Base-by-base conservation (phyloP, 768 basidiomycete species). In the Boletus tylopilopsis region DNA sequence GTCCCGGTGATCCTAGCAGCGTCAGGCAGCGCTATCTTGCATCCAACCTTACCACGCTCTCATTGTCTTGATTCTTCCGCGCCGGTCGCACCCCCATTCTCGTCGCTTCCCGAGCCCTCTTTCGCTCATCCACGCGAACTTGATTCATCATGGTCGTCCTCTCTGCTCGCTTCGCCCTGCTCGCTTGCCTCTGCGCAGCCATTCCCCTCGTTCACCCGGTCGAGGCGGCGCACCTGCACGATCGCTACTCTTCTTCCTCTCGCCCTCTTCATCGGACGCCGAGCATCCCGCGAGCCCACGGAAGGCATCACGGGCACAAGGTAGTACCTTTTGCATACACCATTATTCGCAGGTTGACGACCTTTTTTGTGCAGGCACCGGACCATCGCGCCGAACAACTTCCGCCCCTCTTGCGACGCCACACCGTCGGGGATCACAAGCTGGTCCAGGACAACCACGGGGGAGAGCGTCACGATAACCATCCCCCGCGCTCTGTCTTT, bases 1-100 rank as follows among this genome's bases (percentile, higher is more conserved):
- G 73, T 81, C 81, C 81, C 61, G 79, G 81, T 71, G 81, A 75
- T 81, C 78, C 56, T 54, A 48, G 19, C 39, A 50, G 49, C 51
- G 43, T 56, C 53, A 53, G 55, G 52, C 29, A 54, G 38, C 52
- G 53, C 55, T 34, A 36, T 19, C 34, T 55, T 50, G 19, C 50
- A 45, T 54, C 49, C 56, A 58, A 51, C 59, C 56, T 55, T 53
- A 52, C 52, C 25, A 29, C 27, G 32, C 53, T 50, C 40, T 53
- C 47, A 56, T 61, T 34, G 36, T 47, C 64, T 58, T 54, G 51
- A 60, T 53, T 39, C 49, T 23, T 38, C 36, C 47, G 62, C 60
- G 60, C 63, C 42, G 51, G 53, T 57, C 63, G 63, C 38, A 56
- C 23, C 51, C 59, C 55, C 57, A 51, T 52, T 27, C 39, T 43